Percentiles rank a stretch among this genome's conserved stretches.
Conservation (phyloP, 2,329 filamentous ascomycete genomes). For the Phyllosticta capitalensis region DNA sequence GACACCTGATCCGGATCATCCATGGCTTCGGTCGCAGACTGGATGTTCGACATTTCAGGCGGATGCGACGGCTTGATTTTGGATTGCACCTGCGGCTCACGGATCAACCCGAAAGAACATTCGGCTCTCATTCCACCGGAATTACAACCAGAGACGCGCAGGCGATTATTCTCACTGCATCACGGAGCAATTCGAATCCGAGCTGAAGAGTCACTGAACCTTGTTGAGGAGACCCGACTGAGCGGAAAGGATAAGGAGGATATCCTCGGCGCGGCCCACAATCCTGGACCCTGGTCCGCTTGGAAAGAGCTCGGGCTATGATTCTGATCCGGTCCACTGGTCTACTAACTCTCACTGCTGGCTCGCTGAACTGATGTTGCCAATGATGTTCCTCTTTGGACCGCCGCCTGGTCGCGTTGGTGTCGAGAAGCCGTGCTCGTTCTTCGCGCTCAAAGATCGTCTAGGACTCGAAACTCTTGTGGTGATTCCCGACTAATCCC, state of each 20-base stretch:
- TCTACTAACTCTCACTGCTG: constrained; percentile 46
- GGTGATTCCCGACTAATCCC: constrained; percentile 51
- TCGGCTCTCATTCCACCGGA: not conserved
- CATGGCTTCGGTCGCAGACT: not conserved
- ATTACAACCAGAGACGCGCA: not conserved
- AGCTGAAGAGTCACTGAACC: not conserved
- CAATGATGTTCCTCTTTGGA: not conserved
- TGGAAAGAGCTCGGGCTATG: not conserved
- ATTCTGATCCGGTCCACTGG: not conserved
- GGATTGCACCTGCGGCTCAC: not conserved
- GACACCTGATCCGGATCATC: not conserved
- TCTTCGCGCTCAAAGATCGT: not conserved
- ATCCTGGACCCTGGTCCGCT: not conserved
- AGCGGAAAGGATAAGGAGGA: not conserved
- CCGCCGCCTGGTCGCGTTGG: not conserved
- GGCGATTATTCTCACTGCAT: not conserved
- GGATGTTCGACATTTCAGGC: not conserved
- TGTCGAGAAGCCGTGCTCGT: not conserved
- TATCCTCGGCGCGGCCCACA: not conserved
- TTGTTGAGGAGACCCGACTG: not conserved
- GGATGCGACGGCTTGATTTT: not conserved
- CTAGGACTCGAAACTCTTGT: not conserved
- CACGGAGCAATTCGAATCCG: not conserved
- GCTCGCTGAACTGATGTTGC: constrained; percentile 46
- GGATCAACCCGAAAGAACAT: not conserved